These are phyloP conservation scores for Tarenaya hassleriana DNA, from an alignment of 345 rosid species.

Conservation along the genomic window DNA sequence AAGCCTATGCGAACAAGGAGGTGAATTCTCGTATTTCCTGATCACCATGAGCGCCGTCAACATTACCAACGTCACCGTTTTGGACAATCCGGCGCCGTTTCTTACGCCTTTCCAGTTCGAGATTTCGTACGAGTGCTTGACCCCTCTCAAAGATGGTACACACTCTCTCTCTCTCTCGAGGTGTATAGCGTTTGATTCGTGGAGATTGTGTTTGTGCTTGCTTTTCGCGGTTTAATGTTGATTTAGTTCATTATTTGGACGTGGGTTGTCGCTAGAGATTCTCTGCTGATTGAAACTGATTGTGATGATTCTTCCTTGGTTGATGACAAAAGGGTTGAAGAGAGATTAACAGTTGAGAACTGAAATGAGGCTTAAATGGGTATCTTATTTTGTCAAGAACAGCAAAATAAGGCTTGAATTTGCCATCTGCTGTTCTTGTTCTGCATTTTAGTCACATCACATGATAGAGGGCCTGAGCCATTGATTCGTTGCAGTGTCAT, in stretches of 20 bases:
- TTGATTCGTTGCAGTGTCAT: neutral
- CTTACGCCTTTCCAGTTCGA: constrained; percentile 89
- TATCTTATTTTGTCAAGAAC: no score
- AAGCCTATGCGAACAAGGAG: neutral
- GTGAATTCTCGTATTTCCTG: neutral
- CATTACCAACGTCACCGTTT: constrained; percentile 77
- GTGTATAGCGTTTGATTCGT: neutral
- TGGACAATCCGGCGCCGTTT: constrained; percentile 91
- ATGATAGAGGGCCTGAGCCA: no score
- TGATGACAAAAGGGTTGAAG: neutral
- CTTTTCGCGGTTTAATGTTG: no score
- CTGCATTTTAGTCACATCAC: no score
- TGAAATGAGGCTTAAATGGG: neutral
- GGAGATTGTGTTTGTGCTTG: neutral
- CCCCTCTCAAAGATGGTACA: constrained; percentile 94
- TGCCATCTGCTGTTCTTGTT: no score
- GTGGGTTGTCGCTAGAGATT: neutral
- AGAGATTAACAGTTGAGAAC: neutral
- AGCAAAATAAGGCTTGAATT: neutral
- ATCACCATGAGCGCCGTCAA: constrained; percentile 80
- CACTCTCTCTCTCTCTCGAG: neutral
- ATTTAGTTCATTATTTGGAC: neutral
- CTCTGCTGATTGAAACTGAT: constrained; percentile 1
- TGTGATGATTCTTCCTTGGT: neutral
- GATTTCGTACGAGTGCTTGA: constrained; percentile 93